Base-by-base conservation (phyloP, 495 filamentous ascomycete genomes). In the Xylaria palmicola region DNA sequence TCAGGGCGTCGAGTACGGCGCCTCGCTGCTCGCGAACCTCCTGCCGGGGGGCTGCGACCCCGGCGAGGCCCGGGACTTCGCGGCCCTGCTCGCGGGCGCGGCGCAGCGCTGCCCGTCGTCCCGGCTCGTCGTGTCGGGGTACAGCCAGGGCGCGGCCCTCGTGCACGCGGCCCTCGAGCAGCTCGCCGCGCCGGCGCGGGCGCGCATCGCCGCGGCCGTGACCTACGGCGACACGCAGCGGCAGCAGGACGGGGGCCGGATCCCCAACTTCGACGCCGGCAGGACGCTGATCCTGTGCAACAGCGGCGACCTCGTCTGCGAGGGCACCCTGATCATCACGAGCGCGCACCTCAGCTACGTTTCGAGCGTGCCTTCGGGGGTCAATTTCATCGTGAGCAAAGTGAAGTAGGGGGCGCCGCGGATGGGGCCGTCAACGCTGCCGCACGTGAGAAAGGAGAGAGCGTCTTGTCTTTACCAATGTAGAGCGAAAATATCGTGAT, bases 161-260 rank as follows among this genome's bases (percentile, higher is more conserved):
- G 72, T 72, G 61, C 72, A 80, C 43, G 70, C 65, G 29, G 73
- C 78, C 1, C 72, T 78, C 54, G 65, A 72, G 36, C 37, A 59
- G 4, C 67, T 79, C 0, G 60, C 71, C 13, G 58, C 68, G 7
- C 59, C 65, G 36, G 69, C 75, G 37, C 65, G 72, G 62, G 64
- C 71, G 34, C 74, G 74, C 57, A 77, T 81, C 49, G 72, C 74
- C 24, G 74, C 74, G 27, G 77, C 79, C n/a, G 69, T 78, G 19
- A 65, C 76, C 0, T 81, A 77, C 48, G 77, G 79, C 6, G 74
- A 79, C 52, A 79, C 78, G 24, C 72, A 77, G 49, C 79, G 77
- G 58, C 64, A 65, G 15, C 74, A 76, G 57, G 70, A 80, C 49
- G 58, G 68, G 32, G 74, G 73, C 12, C 66, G 70, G 17, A 76